Base-by-base conservation (phyloP, 768 basidiomycete genomes). In the Mycena amicta region DNA sequence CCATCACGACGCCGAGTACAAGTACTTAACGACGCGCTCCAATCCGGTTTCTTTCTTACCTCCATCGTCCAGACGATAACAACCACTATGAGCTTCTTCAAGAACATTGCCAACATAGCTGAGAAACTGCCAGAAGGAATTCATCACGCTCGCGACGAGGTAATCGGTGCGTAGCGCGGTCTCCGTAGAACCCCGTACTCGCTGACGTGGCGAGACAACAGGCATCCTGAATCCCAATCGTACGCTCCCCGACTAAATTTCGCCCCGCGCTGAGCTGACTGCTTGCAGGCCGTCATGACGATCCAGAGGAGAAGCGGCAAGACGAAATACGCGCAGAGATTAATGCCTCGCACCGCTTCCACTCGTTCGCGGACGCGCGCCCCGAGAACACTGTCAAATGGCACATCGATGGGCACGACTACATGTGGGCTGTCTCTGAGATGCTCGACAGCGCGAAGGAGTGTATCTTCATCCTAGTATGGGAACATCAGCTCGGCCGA, bases 341-440 rank as follows among this genome's bases (percentile, higher is more conserved):
- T 68, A 85, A 87, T 55, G 81, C 82, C 0, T 73, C 78, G 13
- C 97, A 99, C 75, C 84, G 95, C 27, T 98, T 93, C 72, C 68
- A 83, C 23, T 92, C 89, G 62, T 99, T 98, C 72, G 94, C 95
- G 0, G 76, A 72, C 5, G 79, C 90, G 70, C 77, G 94, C 31
- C 66, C 76, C 3, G 78, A 83, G 12, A 95, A 95, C 69, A 75
- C 79, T 30, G 87, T 90, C 43, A 98, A 97, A 75, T 98, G 92
- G 88, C 93, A 95, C 69, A 82, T 96, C 47, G 95, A 96, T 66
- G 96, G 96, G 0, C 93, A 97, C 56, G 95, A 98, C 74, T 98
- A 96, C 71, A 91, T 98, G 83, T 98, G 90, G 83, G 95, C 96
- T 0, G 70, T 97, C 31, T 93, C 92, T 1, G 93, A 96, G 74